Conservation (phyloP, 306 rosid genomes). For the Ochetophila trinervis region DNA sequence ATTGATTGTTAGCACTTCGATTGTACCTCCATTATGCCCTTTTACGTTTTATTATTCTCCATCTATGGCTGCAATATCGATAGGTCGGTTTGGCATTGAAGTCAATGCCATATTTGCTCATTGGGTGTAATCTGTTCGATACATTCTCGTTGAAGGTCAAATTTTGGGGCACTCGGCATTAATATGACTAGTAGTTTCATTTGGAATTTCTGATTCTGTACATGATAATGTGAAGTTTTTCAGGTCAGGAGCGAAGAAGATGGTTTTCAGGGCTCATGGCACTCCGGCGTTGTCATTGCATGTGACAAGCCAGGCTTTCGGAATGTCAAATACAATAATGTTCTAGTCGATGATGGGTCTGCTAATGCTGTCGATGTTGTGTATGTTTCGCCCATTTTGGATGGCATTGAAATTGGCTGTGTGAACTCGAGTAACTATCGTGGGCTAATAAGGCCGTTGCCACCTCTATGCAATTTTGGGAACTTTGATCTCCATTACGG, state of each 20-base stretch:
- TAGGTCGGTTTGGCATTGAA: slow-evolving; percentile 1
- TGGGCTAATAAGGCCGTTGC: slow-evolving; percentile 61
- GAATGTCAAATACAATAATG: slow-evolving; percentile 47
- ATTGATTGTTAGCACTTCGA: not conserved
- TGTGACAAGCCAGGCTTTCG: slow-evolving; percentile 40
- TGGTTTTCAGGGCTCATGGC: slow-evolving; percentile 92
- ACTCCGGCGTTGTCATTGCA: slow-evolving; percentile 47
- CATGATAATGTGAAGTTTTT: slow-evolving; percentile 16
- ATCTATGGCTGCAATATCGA: slow-evolving; percentile 1
- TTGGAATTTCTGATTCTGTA: not conserved
- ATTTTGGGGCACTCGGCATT: not conserved
- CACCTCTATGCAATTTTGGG: slow-evolving; percentile 37
- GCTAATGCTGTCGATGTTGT: slow-evolving; percentile 38
- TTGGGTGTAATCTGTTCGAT: not conserved
- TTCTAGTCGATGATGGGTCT: slow-evolving; percentile 39
- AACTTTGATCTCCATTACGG: slow-evolving; percentile 46
- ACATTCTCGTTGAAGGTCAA: not conserved
- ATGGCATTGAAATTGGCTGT: slow-evolving; percentile 27
- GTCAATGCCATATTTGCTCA: not conserved
- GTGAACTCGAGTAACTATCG: slow-evolving; percentile 21
- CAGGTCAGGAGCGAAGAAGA: slow-evolving; percentile 77
- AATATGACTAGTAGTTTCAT: not conserved
- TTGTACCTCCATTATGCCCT: slow-evolving; percentile 1
- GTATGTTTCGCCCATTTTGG: slow-evolving; percentile 45
- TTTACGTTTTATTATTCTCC: not conserved